These are phyloP conservation scores for Rhodotorula mucilaginosa DNA, from an alignment of 1,284 basidiomycete species.

Conservation along the genomic window DNA sequence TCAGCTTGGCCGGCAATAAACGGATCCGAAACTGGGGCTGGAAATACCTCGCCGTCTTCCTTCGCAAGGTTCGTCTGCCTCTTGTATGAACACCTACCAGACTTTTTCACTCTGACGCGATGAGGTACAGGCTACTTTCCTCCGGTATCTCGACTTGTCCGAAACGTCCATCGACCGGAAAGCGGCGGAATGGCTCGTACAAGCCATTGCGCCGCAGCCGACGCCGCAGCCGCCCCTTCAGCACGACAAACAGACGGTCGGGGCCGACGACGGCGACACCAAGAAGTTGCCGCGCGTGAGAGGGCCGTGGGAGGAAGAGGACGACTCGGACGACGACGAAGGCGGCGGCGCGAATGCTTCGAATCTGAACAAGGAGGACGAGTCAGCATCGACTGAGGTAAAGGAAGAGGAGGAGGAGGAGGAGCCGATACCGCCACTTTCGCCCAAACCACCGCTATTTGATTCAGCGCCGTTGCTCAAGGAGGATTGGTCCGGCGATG, in stretches of 20 bases:
- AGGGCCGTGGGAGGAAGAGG: constrained; percentile 10
- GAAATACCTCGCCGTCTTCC: constrained; percentile 74
- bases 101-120: neutral
- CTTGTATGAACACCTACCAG: neutral
- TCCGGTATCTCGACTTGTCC: constrained; percentile 84
- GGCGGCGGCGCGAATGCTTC: neutral
- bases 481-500: constrained; percentile 3
- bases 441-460: constrained; percentile 44
- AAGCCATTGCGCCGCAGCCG: constrained; percentile 52
- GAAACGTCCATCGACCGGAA: constrained; percentile 82
- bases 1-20: constrained; percentile 83
- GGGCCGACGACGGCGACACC: neutral
- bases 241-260: neutral
- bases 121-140: constrained; percentile 59
- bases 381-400: neutral
- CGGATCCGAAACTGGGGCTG: constrained; percentile 76
- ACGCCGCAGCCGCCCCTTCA: constrained; percentile 10
- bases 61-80: constrained; percentile 60
- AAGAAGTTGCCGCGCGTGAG: neutral
- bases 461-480: constrained; percentile 33
- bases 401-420: constrained; percentile 1
- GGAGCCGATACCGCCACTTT: neutral
- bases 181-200: constrained; percentile 74
- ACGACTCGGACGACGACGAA: constrained; percentile 12
- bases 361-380: neutral